A percentile compares a stretch with the other conserved stretches of the same genome.
Conservation (phyloP, 208 protist species). For the Strigomonas culicis region DNA sequence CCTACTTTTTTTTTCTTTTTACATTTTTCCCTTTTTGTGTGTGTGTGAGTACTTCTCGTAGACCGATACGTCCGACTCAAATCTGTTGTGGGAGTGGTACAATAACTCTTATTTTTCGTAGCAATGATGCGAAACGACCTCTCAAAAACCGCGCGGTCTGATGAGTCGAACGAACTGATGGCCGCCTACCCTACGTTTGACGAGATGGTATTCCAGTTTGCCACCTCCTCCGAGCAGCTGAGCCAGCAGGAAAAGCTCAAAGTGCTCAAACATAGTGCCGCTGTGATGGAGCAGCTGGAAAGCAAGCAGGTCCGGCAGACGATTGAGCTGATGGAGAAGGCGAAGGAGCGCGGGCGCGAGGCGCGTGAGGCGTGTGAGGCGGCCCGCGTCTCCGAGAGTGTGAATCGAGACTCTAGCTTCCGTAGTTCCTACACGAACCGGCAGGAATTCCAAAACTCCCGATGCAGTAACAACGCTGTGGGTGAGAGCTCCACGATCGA, state of each 20-base stretch:
- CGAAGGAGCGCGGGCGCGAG: not conserved
- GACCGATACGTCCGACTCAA: not conserved
- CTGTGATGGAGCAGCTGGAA: conserved; percentile 13
- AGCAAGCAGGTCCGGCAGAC: conserved; percentile 8
- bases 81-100: conserved; percentile 10
- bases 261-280: conserved; percentile 15
- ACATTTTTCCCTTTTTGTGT: conserved; percentile 8
- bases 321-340: conserved; percentile 6
- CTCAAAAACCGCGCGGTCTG: too few relatives aligned
- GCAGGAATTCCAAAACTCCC: not conserved
- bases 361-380: too few relatives aligned
- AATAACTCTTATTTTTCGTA: conserved; percentile 5
- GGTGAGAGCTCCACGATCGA: too few relatives aligned
- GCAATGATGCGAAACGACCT: not conserved
- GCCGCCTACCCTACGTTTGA: conserved; percentile 10
- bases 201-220: conserved; percentile 22
- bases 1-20: conserved; percentile 10
- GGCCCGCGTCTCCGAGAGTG: conserved; percentile 5
- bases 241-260: conserved; percentile 8
- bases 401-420: not conserved
- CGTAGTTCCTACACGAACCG: not conserved
- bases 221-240: conserved; percentile 13
- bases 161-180: too few relatives aligned
- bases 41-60: not conserved
- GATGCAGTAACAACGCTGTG: too few relatives aligned